Base-by-base conservation (phyloP, 2,329 filamentous ascomycete species). In the Epichloe glyceriae region DNA sequence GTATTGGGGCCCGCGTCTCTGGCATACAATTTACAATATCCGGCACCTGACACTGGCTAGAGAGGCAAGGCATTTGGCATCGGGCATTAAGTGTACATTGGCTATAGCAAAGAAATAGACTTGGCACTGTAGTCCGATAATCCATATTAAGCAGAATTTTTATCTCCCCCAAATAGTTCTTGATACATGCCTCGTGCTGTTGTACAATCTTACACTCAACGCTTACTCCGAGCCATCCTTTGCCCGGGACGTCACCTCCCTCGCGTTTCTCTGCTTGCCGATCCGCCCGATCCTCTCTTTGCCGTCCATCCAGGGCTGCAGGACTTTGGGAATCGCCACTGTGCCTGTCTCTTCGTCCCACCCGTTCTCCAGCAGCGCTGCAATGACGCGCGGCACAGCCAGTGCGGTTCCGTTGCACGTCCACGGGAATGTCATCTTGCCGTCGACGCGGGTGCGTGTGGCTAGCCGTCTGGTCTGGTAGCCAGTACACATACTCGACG, bases 381-480 rank as follows among this genome's bases (percentile, higher is more conserved):
- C 90, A 53, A 98, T 64, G 12, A 98, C 86, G 49, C 93, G 77
- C 3, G 93, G 93, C 38, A 97, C 85, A 1, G 93, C 93, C 60
- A 97, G 73, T 0, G 91, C 93, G 1, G 93, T 98, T 0, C 91
- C 94, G 64, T 98, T 98, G 38, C 95, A 75, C 0, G 93, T 98
- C 70, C 87, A 88, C 14, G 90, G 88, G 65, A 88, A 97, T 2
- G 75, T 73, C 40, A 85, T 69, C 62, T 76, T 80, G 33, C 63
- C 65, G 48, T 68, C 71, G 12, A 74, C 55, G 55, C 83, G 81
- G 44, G 87, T 72, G 40, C 85, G 78, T 14, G 93, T 96, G 30
- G 80, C 83, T 37, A 98, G 73, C 15, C 93, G 78, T 30, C 93
- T 77, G 26, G 79, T 85, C 72, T 98, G 93, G 69, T 97, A 98